Base-by-base conservation (phyloP, 805 yeast species). In the Candida peoriensis region DNA sequence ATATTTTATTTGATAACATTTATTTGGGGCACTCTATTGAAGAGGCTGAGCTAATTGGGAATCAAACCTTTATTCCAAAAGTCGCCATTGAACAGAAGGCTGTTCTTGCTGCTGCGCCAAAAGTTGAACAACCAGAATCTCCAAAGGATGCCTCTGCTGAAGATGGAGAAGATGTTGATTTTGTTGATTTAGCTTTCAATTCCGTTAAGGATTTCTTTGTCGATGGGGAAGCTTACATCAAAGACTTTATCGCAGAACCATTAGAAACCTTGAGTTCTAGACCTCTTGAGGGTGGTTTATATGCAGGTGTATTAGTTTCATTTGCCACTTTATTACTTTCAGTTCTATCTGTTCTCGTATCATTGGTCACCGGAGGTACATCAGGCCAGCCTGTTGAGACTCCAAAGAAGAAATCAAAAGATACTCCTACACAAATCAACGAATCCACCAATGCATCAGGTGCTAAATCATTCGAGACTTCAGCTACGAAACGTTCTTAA, bases 41-140 rank as follows among this genome's bases (percentile, higher is more conserved):
- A 24, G 96, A 88, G 52, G 96, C 96, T 10, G 96, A 89, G 63
- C 37, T 53, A 8, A 66, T 88, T 44, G 97, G 96, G 21, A 88
- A 89, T 54, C 58, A 62, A 8, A 87, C 96, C 0, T 88, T 74
- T 57, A 47, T 59, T 22, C 68, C 74, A 17, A 81, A 81, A 55
- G 57, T 60, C 16, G 64, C 61, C 12, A 44, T 76, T 28, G 88
- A 81, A 56, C 62, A 62, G 33, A 55, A 56, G 18, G 63, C 60
- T 30, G 61, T 67, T 29, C 64, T 67, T 18, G 47, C 52, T 5
- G 60, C 55, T 36, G 63, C 60, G 35, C 74, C 76, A 37, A 62
- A 57, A 13, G 33, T 22, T 13, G 33, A 30, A 19, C 20, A 21
- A 8, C 78, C 77, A n/a, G 34, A 34, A 8, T n/a, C 13, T 20